phyloP scores from a whole-genome alignment of 2,329 filamentous ascomycete species.

The Trichoderma sp. region DNA sequence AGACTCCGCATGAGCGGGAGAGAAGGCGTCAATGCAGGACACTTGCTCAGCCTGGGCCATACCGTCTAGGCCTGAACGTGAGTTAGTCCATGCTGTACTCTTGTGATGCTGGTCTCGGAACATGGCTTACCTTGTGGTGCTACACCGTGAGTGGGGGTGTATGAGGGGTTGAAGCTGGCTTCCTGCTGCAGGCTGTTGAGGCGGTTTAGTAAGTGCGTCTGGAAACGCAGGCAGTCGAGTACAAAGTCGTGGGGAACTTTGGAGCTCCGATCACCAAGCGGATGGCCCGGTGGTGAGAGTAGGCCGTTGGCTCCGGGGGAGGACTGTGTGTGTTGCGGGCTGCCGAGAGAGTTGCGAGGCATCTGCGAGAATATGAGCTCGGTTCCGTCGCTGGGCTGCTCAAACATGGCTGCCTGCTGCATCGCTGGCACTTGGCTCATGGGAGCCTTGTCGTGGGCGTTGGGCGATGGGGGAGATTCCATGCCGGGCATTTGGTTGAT shows the following conservation, averaged over 20 bases:
- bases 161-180: conserved; percentile 15
- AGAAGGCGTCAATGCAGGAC: conserved; percentile 28
- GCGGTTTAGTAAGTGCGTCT: conserved; percentile 34
- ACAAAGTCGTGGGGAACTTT: conserved; percentile 33
- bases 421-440: conserved; percentile 19
- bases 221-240: conserved; percentile 36
- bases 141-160: conserved; percentile 15
- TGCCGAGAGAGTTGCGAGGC: conserved; percentile 30
- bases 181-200: conserved; percentile 33
- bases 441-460: conserved; percentile 23
- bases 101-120: not conserved
- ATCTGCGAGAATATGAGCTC: conserved; percentile 28
- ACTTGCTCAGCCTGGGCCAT: conserved; percentile 30
- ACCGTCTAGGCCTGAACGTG: conserved; percentile 16
- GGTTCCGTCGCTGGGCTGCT: conserved; percentile 27
- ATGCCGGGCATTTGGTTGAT: conserved; percentile 5
- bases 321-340: conserved; percentile 31
- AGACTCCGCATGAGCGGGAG: conserved; percentile 28
- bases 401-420: conserved; percentile 30
- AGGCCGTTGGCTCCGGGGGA: conserved; percentile 30
- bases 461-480: conserved; percentile 28
- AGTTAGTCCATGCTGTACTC: not conserved
- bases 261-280: conserved; percentile 22
- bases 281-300: conserved; percentile 31
- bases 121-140: conserved; percentile 19